Evolutionary conservation across 176 grass and related monocot species (phyloP), one percentile per base, ranked within the genome.

Genomic region (Calamus simplicifolius): DNA sequence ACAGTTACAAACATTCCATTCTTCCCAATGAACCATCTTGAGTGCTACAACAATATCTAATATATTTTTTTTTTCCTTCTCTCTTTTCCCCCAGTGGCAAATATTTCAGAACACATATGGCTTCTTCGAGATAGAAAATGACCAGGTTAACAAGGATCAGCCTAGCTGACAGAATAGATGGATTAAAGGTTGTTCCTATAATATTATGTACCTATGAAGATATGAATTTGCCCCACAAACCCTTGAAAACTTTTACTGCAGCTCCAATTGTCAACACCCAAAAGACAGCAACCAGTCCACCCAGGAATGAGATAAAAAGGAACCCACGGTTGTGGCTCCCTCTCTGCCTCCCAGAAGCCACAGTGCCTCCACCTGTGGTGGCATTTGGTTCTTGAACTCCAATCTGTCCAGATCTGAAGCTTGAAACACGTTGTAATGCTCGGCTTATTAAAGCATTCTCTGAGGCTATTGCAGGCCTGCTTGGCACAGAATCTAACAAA

Each of bases 401-500:
- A 54, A 38, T 27, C 62, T 80, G 87, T 26, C 84, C 80, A 51
- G 67, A 73, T 29, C 79, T 88, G 56, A 97, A 97, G 75, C 81
- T 97, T 31, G 92, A 91, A 28, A 91, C 85, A 53, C 84, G 87
- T 25, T 86, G 75, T 54, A 89, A 54, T 30, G 90, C 84, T 68
- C 62, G 79, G 58, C 74, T 79, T n/a, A 95, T 74, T 52, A 80
- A 76, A 49, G 61, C 73, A 21, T 70, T 83, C 67, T 97, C 93
- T 57, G 81, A 85, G 50, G 93, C 93, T 60, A 97, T 51, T 58
- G 93, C 93, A 61, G 87, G 84, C 57, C 78, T 73, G 60, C 75
- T 88, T 64, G 87, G 84, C 25, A 97, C 72, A 26, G 93, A 85
- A 43, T 91, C 84, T 50, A 97, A 71, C 15, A 97, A 75, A 25